Percentiles rank a stretch among this genome's conserved stretches.
phyloP scores from a whole-genome alignment of 1,139 yeast genomes.

The Magnusiomyces ingens region DNA sequence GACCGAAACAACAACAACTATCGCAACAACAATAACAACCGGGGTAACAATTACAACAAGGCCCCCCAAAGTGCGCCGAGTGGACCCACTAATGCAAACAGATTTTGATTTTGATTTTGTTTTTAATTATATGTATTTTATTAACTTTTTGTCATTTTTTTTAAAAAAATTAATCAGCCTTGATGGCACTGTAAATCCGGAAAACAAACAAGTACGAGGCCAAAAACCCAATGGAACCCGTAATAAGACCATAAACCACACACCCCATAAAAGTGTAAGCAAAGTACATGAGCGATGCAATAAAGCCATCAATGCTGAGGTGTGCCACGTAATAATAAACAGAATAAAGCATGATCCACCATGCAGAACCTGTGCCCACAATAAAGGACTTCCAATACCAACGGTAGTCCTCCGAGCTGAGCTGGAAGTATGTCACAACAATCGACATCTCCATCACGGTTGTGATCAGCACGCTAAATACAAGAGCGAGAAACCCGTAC shows the following conservation, averaged over 20 bases:
- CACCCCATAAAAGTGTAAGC: constrained; percentile 65
- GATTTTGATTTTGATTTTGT: neutral
- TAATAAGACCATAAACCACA: constrained; percentile 56
- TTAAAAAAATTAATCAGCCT: constrained; percentile 41
- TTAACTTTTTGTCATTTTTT: neutral
- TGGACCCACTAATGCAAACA: neutral
- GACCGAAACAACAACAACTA: constrained; percentile 14
- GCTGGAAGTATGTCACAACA: constrained; percentile 57
- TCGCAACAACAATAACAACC: constrained; percentile 13
- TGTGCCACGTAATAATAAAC: constrained; percentile 51
- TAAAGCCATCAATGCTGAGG: constrained; percentile 43
- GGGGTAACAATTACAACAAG: constrained; percentile 15
- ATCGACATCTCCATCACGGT: constrained; percentile 71
- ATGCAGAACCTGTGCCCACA: constrained; percentile 63
- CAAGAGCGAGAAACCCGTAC: constrained; percentile 69
- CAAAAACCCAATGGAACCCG: constrained; percentile 69
- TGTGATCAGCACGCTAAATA: constrained; percentile 51
- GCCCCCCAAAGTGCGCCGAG: constrained; percentile 1
- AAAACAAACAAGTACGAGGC: constrained; percentile 57
- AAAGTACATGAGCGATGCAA: constrained; percentile 63
- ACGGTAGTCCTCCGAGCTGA: constrained; percentile 54
- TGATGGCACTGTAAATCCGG: constrained; percentile 51
- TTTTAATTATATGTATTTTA: neutral
- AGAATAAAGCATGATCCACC: constrained; percentile 65
- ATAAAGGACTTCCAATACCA: constrained; percentile 87